Conservation (phyloP, 1,139 yeast species). For the Blastobotrys indianensis region DNA sequence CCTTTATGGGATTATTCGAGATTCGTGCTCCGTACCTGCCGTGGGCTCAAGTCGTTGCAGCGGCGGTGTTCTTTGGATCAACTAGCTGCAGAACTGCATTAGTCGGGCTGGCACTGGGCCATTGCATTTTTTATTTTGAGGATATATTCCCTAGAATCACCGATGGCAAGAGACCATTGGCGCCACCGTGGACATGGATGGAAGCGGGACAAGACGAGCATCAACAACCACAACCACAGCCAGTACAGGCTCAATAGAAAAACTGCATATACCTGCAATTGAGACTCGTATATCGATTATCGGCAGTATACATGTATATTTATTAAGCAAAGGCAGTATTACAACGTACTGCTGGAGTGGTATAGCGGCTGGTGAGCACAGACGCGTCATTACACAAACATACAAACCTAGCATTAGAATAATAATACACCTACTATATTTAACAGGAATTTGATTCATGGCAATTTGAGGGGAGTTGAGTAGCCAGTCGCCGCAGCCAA, state of each 20-base stretch:
- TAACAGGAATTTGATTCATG: no score
- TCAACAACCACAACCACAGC: not conserved
- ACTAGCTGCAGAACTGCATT: conserved; percentile 28
- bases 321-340: no score
- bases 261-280: no score
- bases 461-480: no score
- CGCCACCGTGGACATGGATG: conserved; percentile 36
- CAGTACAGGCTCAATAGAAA: not conserved
- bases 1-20: conserved; percentile 37
- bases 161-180: conserved; percentile 28
- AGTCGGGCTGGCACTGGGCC: conserved; percentile 42
- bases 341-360: no score
- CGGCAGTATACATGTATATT: no score
- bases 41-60: conserved; percentile 32
- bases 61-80: conserved; percentile 22
- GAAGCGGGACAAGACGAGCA: conserved; percentile 10
- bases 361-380: no score
- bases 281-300: no score
- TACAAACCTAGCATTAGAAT: no score
- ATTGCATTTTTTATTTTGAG: conserved; percentile 37
- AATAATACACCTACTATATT: no score
- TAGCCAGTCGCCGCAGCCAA: no score
- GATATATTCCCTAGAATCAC: conserved; percentile 41
- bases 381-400: no score
- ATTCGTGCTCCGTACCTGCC: conserved; percentile 42